Evolutionary conservation across 345 rosid genomes (phyloP).

Genomic region (Boechera stricta): DNA sequence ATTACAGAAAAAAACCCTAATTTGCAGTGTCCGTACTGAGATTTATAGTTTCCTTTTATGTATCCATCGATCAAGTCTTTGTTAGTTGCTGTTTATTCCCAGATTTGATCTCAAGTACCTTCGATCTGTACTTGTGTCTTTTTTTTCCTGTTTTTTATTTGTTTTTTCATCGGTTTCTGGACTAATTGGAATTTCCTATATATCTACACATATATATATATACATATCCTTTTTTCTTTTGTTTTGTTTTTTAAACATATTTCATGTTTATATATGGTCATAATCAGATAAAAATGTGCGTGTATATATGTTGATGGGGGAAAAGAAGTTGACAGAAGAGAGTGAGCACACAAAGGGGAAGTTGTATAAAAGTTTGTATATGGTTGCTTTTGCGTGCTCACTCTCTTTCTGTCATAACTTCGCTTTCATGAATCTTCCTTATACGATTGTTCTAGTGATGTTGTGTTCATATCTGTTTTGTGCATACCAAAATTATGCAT

Average conservation of each 20-base stretch:
- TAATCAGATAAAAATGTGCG: background rate
- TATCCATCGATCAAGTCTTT: constrained; percentile 30
- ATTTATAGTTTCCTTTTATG: constrained; percentile 36
- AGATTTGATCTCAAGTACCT: constrained; percentile 43
- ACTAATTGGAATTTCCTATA: background rate
- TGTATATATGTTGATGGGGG: constrained; percentile 31
- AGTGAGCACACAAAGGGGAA: constrained; percentile 47
- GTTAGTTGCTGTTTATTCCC: constrained; percentile 30
- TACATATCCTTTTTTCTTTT: background rate
- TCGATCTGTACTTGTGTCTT: constrained; percentile 43
- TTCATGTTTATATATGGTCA: background rate
- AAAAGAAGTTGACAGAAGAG: constrained; percentile 49
- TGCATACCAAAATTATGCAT: constrained; percentile 5
- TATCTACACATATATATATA: background rate
- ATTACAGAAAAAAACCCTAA: constrained; percentile 39
- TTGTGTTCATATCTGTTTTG: background rate
- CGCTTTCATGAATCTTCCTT: constrained; percentile 34
- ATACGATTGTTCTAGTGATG: background rate
- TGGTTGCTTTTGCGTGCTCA: constrained; percentile 49
- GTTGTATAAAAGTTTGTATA: constrained; percentile 34
- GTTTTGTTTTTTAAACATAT: background rate
- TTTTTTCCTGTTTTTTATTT: background rate
- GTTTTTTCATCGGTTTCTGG: constrained; percentile 31
- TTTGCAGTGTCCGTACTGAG: constrained; percentile 34
- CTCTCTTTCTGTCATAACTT: constrained; percentile 40